phyloP scores from a whole-genome alignment of 192 early-diverging fungal genomes.

The Podila verticillata region DNA sequence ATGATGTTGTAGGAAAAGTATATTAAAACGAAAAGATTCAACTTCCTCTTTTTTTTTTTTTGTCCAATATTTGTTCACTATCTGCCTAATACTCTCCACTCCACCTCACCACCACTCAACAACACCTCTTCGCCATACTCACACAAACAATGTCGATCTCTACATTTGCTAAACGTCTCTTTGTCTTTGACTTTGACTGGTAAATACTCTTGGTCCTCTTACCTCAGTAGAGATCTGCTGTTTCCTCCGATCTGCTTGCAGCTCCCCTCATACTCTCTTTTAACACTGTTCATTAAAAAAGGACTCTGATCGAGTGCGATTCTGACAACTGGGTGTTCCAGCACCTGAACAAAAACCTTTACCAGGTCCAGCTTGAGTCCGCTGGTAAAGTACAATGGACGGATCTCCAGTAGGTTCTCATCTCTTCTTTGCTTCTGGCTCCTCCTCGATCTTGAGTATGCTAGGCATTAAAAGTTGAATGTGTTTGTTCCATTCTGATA shows the following conservation, averaged over 20 bases:
- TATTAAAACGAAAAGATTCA: no score
- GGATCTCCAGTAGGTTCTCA: slow-evolving; percentile 64
- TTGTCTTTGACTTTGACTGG: slow-evolving; percentile 79
- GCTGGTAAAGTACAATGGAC: slow-evolving; percentile 62
- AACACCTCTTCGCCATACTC: neutral
- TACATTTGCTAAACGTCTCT: slow-evolving; percentile 47
- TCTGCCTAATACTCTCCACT: neutral
- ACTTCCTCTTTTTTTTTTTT: neutral
- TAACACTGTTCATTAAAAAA: slow-evolving; percentile 7
- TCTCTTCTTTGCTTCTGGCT: slow-evolving; percentile 4
- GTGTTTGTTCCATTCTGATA: no score
- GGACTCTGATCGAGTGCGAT: slow-evolving; percentile 72
- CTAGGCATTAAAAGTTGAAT: neutral
- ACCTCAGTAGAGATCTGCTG: no score
- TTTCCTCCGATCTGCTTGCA: neutral
- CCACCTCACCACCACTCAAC: neutral
- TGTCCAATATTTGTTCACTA: no score
- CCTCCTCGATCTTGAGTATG: neutral
- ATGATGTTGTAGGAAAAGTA: no score
- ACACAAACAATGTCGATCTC: slow-evolving; percentile 19
- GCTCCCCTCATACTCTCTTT: neutral
- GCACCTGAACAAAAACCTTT: slow-evolving; percentile 42
- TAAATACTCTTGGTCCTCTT: slow-evolving; percentile 18
- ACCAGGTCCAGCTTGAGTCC: slow-evolving; percentile 33
- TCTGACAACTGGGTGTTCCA: slow-evolving; percentile 63